Percentiles rank a stretch among this genome's conserved stretches.
phyloP scores from a whole-genome alignment of 1,284 basidiomycete species.

The Cutaneotrichosporon cyanovorans region DNA sequence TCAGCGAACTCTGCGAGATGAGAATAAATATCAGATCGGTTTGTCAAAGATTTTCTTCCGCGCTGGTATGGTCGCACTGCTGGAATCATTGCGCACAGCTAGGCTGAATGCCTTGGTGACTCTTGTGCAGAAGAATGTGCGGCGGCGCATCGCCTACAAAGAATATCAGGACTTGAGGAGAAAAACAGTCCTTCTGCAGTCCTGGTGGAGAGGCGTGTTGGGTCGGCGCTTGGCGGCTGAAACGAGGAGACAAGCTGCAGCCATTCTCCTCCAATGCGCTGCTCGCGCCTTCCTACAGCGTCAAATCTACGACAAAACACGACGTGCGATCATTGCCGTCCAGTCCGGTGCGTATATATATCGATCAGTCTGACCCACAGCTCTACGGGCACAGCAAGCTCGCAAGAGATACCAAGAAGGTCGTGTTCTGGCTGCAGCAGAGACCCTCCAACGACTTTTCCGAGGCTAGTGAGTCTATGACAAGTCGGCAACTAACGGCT shows the following conservation, averaged over 20 bases:
- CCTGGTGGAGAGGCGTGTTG: constrained; percentile 82
- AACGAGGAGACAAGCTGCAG: constrained; percentile 67
- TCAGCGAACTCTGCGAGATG: constrained; percentile 76
- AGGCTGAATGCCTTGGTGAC: constrained; percentile 86
- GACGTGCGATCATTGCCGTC: constrained; percentile 60
- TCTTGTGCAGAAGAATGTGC: constrained; percentile 94
- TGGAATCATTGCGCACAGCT: constrained; percentile 83
- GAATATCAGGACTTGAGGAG: constrained; percentile 65
- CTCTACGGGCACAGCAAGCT: constrained; percentile 70
- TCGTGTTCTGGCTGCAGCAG: constrained; percentile 61
- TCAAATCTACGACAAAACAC: constrained; percentile 59
- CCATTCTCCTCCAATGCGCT: constrained; percentile 67
- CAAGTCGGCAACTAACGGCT: not conserved
- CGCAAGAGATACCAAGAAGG: constrained; percentile 60
- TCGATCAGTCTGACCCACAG: constrained; percentile 44
- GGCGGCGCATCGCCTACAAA: constrained; percentile 73
- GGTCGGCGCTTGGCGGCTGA: constrained; percentile 65
- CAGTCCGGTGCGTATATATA: constrained; percentile 67
- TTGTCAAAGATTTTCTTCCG: constrained; percentile 99
- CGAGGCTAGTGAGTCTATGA: constrained; percentile 68
- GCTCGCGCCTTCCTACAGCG: constrained; percentile 68
- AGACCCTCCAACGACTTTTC: constrained; percentile 72
- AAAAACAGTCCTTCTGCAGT: constrained; percentile 79
- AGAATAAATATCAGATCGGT: constrained; percentile 95
- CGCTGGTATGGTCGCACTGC: constrained; percentile 95